Evolutionary conservation across 2,329 filamentous ascomycete species (phyloP), one percentile per base, ranked within the genome.

Genomic region (Paecilomyces variotii): DNA sequence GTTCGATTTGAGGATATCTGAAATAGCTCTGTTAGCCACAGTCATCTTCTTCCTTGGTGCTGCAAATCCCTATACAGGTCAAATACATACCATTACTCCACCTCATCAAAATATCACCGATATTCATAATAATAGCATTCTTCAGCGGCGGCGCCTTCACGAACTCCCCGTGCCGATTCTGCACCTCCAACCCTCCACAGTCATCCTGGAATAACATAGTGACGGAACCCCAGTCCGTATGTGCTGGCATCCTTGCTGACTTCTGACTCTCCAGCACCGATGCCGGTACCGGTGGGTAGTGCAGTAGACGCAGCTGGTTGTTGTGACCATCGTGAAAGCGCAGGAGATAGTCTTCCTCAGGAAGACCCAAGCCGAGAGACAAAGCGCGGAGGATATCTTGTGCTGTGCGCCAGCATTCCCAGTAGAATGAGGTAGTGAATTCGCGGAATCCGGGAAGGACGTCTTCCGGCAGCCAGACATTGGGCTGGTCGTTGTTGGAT

Each of bases 301-400:
- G 84, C 6, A 86, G 72, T 25, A 87, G 70, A 1, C 84, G 78
- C 26, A 86, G 73, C 60, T 85, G 83, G 62, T 84, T 84, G 63
- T 84, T 80, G 56, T 79, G 75, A 1, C 79, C 79, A 57, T 74
- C 76, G 68, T 85, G 82, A 28, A 79, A 73, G 12, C 68, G 64
- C 2, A 76, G 61, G 53, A 80, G 69, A 57, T 74, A 72, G 28
- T 70, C 70, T 25, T 78, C 72, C 52, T 78, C 72, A 0, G 72
- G 66, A 1, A 82, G 67, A 0, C 72, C 76, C 26, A 83, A 64
- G 2, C 79, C 79, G 2, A 75, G 60, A 4, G 79, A 76, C 9
- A 83, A 69, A 0, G 72, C 71, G 24, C 71, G 68, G 32, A 82
- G 71, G 14, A 82, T 69, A 25, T 74, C 65, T 45, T 72, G 70